phyloP scores from a whole-genome alignment of 345 rosid species.

The Mangifera indica region DNA sequence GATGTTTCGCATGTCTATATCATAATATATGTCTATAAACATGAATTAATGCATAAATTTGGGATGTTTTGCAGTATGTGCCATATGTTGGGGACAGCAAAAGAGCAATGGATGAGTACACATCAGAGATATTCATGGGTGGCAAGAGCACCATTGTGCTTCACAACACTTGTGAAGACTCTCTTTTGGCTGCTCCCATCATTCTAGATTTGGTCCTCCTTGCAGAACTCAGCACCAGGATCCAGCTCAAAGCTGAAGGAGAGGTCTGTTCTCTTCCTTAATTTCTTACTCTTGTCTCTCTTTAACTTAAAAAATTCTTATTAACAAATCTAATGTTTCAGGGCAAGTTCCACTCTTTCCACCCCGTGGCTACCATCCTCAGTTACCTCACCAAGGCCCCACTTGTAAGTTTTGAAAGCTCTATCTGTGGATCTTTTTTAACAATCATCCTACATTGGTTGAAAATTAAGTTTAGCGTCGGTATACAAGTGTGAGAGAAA shows the following conservation, averaged over 20 bases:
- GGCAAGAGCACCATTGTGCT: conserved; percentile 86
- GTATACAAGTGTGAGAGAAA: too few relatives aligned
- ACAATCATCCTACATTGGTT: too few relatives aligned
- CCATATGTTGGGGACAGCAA: conserved; percentile 97
- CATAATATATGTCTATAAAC: too few relatives aligned
- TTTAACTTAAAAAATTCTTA: background rate
- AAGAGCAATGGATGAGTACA: conserved; percentile 99
- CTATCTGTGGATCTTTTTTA: too few relatives aligned
- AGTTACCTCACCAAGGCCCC: conserved; percentile 99
- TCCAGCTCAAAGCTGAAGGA: conserved; percentile 76
- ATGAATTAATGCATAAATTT: background rate
- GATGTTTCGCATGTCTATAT: too few relatives aligned
- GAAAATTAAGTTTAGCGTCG: too few relatives aligned
- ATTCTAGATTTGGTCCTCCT: conserved; percentile 92
- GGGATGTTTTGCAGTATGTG: conserved; percentile 56
- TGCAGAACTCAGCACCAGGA: conserved; percentile 89
- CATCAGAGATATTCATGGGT: conserved; percentile 98
- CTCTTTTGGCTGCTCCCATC: conserved; percentile 96
- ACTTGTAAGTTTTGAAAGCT: conserved; percentile 49
- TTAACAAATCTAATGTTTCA: conserved; percentile 26
- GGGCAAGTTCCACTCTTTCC: conserved; percentile 96
- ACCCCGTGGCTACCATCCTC: conserved; percentile 95
- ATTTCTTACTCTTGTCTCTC: background rate
- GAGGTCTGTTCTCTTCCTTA: conserved; percentile 48
- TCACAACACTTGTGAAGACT: conserved; percentile 97